Conservation (phyloP, 2,329 filamentous ascomycete species). For the Lithohypha guttulata region DNA sequence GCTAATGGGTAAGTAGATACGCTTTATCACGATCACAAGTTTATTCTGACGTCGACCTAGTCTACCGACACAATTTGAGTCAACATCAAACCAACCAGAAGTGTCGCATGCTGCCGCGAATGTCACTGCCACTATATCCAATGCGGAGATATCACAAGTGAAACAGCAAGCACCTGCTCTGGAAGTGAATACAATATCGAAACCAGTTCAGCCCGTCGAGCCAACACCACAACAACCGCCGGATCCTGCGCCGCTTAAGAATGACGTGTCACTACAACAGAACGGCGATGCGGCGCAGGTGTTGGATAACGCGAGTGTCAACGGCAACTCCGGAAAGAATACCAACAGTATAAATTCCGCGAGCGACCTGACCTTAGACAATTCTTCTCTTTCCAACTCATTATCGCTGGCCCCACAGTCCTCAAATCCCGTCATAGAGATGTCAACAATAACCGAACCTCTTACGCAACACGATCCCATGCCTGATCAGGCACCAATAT, state of each 20-base stretch:
- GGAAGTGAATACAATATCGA: constrained; percentile 1
- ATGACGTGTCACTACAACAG: constrained; percentile 2
- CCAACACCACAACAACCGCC: neutral
- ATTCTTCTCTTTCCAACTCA: constrained; percentile 18
- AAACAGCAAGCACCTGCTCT: constrained; percentile 8
- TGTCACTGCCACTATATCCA: constrained; percentile 19
- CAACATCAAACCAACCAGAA: constrained; percentile 17
- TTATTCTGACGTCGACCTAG: constrained; percentile 15
- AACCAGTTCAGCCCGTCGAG: constrained; percentile 6
- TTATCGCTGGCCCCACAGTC: constrained; percentile 15
- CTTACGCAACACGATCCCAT: constrained; percentile 10
- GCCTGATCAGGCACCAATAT: constrained; percentile 18
- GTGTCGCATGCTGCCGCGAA: constrained; percentile 17
- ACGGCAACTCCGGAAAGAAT: constrained; percentile 3
- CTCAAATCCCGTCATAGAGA: constrained; percentile 11
- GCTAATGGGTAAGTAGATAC: constrained; percentile 18
- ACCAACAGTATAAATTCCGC: neutral
- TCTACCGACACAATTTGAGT: constrained; percentile 19
- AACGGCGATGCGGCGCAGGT: neutral
- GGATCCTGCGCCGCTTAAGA: neutral
- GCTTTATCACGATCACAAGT: neutral
- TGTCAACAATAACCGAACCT: constrained; percentile 10
- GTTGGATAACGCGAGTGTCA: constrained; percentile 1
- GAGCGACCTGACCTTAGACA: neutral
- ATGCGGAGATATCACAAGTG: constrained; percentile 14